Evolutionary conservation across 169 alveolate genomes (phyloP).

Genomic region (Haemoproteus tartakovskyi): DNA sequence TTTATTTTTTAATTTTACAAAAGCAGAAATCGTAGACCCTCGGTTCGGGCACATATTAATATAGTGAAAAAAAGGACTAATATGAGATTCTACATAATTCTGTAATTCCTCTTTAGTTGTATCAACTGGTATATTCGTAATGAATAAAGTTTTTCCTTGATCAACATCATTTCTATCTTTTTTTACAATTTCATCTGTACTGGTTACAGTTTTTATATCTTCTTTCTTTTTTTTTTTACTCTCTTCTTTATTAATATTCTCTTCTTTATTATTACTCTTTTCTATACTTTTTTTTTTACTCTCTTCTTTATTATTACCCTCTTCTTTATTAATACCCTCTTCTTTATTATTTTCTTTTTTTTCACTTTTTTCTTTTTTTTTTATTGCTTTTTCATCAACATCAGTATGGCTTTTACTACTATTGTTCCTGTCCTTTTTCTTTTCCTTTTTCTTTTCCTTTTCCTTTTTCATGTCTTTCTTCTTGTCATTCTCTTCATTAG

Average conservation of each 20-base stretch:
- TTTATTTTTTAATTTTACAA: constrained; percentile 45
- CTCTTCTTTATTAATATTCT: no score
- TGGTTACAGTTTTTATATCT: no score
- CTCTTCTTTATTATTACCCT: background rate
- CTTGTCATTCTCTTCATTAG: background rate
- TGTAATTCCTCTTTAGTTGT: constrained; percentile 36
- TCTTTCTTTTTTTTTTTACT: no score
- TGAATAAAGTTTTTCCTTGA: constrained; percentile 56
- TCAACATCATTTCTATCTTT: constrained; percentile 12
- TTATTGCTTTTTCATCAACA: no score
- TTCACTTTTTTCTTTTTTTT: background rate
- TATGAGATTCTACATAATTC: constrained; percentile 13
- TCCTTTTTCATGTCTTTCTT: background rate
- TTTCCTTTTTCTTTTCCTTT: background rate
- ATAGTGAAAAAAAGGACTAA: constrained; percentile 21
- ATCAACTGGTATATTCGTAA: constrained; percentile 41
- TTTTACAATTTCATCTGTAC: no score
- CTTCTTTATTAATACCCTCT: background rate
- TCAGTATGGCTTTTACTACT: background rate
- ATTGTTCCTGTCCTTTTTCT: background rate
- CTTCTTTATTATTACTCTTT: no score
- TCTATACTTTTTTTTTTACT: background rate
- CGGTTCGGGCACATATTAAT: constrained; percentile 20
- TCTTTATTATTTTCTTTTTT: background rate
- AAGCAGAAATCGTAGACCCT: constrained; percentile 10